Conservation (phyloP, 805 yeast species). For the Ogataea neopini region DNA sequence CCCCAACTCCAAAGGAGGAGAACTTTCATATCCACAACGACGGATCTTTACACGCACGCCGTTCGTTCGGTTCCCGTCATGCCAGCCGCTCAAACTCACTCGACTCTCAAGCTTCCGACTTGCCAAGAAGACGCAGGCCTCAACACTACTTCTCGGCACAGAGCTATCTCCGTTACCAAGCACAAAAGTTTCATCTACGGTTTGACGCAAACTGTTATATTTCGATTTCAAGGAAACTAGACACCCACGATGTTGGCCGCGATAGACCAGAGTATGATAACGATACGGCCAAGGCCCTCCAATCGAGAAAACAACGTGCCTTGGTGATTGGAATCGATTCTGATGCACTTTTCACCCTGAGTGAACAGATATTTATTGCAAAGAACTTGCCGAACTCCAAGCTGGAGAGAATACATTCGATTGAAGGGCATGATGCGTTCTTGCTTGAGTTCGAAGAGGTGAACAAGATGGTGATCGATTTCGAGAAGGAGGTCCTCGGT, state of each 20-base stretch:
- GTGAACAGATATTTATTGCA: slow-evolving; percentile 87
- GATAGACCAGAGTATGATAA: slow-evolving; percentile 52
- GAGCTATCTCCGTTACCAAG: slow-evolving; percentile 91
- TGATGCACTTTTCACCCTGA: slow-evolving; percentile 88
- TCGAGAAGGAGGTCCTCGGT: slow-evolving; percentile 57
- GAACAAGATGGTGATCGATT: slow-evolving; percentile 66
- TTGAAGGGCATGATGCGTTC: slow-evolving; percentile 98
- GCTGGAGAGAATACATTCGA: slow-evolving; percentile 76
- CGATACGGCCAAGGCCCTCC: slow-evolving; percentile 51
- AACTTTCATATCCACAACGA: slow-evolving; percentile 88
- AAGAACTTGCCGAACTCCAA: slow-evolving; percentile 67
- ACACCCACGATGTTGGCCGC: slow-evolving; percentile 91
- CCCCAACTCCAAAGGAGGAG: slow-evolving; percentile 39
- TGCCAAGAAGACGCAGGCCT: slow-evolving; percentile 40
- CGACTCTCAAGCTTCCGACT: slow-evolving; percentile 21
- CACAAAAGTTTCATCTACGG: slow-evolving; percentile 81
- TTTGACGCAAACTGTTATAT: slow-evolving; percentile 98
- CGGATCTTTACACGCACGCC: slow-evolving; percentile 45
- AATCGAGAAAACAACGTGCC: slow-evolving; percentile 68
- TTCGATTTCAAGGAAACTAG: slow-evolving; percentile 88
- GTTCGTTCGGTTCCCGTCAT: slow-evolving; percentile 31
- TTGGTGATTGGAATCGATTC: slow-evolving; percentile 86
- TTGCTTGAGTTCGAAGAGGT: slow-evolving; percentile 84
- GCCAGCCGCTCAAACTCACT: slow-evolving; percentile 33
- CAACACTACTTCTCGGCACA: slow-evolving; percentile 89